phyloP scores from a whole-genome alignment of 1,284 basidiomycete species.

The Stereum hirsutum region DNA sequence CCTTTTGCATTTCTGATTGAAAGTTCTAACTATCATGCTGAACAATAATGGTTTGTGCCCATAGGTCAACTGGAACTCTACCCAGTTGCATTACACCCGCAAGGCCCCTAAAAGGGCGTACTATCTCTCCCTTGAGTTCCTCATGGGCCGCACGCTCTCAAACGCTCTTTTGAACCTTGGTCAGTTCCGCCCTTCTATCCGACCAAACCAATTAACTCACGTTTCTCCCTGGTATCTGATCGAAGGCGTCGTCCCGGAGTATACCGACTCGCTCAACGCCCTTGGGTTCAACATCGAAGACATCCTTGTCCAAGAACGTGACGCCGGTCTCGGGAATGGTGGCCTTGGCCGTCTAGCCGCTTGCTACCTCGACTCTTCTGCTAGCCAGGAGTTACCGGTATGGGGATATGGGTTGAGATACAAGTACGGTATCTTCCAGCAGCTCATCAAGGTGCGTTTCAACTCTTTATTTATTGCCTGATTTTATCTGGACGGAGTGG shows the following conservation, averaged over 20 bases:
- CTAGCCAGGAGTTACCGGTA: slow-evolving; percentile 73
- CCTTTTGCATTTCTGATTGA: no score
- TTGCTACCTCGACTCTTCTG: slow-evolving; percentile 83
- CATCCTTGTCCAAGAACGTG: slow-evolving; percentile 78
- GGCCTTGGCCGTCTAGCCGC: slow-evolving; percentile 89
- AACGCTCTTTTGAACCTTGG: slow-evolving; percentile 74
- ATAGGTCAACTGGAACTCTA: slow-evolving; percentile 75
- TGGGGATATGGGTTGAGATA: slow-evolving; percentile 89
- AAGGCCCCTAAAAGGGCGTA: slow-evolving; percentile 79
- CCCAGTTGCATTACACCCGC: slow-evolving; percentile 59
- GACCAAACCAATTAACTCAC: no score
- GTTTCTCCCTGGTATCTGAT: no score
- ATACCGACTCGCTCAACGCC: slow-evolving; percentile 53
- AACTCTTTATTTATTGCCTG: no score
- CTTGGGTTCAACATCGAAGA: slow-evolving; percentile 88
- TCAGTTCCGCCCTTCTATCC: no score
- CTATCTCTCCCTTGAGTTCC: slow-evolving; percentile 85
- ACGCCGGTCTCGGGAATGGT: slow-evolving; percentile 84
- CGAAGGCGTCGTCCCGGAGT: slow-evolving; percentile 74
- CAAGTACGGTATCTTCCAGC: slow-evolving; percentile 93
- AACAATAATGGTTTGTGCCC: no score
- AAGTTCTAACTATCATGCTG: no score
- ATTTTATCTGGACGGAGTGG: no score
- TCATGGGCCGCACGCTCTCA: slow-evolving; percentile 86
- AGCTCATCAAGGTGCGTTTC: slow-evolving; percentile 71